Evolutionary conservation across 495 filamentous ascomycete genomes (phyloP).

Genomic region (Neurospora cerealis): DNA sequence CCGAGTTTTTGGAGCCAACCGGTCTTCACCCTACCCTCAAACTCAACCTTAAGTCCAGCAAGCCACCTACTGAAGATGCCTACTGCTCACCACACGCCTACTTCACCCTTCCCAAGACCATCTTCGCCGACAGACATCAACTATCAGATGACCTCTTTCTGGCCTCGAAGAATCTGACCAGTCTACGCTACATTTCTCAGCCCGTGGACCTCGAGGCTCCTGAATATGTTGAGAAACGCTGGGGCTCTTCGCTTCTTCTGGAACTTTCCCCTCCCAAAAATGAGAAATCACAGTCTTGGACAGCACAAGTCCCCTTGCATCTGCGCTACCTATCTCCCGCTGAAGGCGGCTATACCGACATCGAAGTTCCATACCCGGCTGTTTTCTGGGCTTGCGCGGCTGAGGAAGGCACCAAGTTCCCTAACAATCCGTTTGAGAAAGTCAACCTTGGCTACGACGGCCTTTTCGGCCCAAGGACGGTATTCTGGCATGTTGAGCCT

Average conservation of each 20-base stretch:
- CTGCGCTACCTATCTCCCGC: conserved; percentile 68
- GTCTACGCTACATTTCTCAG: conserved; percentile 57
- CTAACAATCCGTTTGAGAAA: conserved; percentile 77
- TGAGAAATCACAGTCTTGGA: conserved; percentile 42
- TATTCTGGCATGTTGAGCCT: conserved; percentile 81
- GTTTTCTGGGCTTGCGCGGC: conserved; percentile 90
- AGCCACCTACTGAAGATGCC: conserved; percentile 27
- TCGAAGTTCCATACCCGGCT: conserved; percentile 58
- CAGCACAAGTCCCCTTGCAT: conserved; percentile 73
- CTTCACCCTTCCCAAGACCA: conserved; percentile 69
- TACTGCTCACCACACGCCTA: conserved; percentile 71
- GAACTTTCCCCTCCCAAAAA: conserved; percentile 52
- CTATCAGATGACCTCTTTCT: conserved; percentile 30
- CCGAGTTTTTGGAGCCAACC: conserved; percentile 54
- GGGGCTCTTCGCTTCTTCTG: conserved; percentile 74
- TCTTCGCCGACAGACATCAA: conserved; percentile 81
- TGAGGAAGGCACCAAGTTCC: conserved; percentile 63
- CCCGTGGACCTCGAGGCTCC: conserved; percentile 92
- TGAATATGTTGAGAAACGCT: conserved; percentile 62
- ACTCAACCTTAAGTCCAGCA: conserved; percentile 36
- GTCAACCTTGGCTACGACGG: conserved; percentile 78
- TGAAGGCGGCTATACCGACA: conserved; percentile 35
- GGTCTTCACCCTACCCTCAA: conserved; percentile 84
- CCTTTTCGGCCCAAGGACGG: conserved; percentile 65
- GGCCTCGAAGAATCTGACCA: conserved; percentile 60